Evolutionary conservation across 2,329 filamentous ascomycete genomes (phyloP).

Genomic region (Venturia effusa): DNA sequence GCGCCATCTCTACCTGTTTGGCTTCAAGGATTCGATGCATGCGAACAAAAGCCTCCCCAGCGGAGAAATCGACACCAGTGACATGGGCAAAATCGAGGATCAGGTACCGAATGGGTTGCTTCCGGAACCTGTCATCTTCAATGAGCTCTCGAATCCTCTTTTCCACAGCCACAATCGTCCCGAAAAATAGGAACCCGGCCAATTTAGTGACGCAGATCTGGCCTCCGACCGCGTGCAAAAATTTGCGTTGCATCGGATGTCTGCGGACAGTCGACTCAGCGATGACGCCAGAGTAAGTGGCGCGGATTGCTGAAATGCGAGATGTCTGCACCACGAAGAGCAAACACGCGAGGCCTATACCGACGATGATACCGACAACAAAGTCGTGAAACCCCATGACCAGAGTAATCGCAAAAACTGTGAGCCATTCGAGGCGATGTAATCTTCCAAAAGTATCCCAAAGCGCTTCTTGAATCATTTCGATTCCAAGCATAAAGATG

Average conservation of each 20-base stretch:
- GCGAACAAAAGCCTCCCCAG: slow-evolving; percentile 86
- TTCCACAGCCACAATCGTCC: slow-evolving; percentile 92
- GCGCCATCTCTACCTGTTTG: slow-evolving; percentile 67
- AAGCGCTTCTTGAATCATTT: slow-evolving; percentile 78
- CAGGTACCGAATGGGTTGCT: slow-evolving; percentile 76
- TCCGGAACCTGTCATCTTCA: slow-evolving; percentile 67
- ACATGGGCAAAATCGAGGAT: slow-evolving; percentile 84
- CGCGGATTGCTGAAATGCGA: slow-evolving; percentile 75
- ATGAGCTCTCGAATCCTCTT: slow-evolving; percentile 74
- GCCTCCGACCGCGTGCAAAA: slow-evolving; percentile 70
- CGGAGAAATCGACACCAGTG: slow-evolving; percentile 88
- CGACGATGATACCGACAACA: slow-evolving; percentile 83
- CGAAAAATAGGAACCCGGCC: slow-evolving; percentile 94
- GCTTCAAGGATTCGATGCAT: slow-evolving; percentile 75
- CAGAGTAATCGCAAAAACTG: slow-evolving; percentile 76
- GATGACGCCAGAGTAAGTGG: slow-evolving; percentile 79
- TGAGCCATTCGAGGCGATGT: slow-evolving; percentile 77
- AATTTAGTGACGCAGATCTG: slow-evolving; percentile 91
- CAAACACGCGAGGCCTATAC: slow-evolving; percentile 82
- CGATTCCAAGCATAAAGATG: slow-evolving; percentile 91
- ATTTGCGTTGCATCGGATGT: slow-evolving; percentile 80
- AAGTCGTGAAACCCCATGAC: slow-evolving; percentile 98
- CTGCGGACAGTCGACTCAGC: slow-evolving; percentile 87
- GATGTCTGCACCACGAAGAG: slow-evolving; percentile 89
- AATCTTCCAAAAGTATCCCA: slow-evolving; percentile 83